phyloP scores from a whole-genome alignment of 2,329 filamentous ascomycete genomes.

The Penicillium sp. region DNA sequence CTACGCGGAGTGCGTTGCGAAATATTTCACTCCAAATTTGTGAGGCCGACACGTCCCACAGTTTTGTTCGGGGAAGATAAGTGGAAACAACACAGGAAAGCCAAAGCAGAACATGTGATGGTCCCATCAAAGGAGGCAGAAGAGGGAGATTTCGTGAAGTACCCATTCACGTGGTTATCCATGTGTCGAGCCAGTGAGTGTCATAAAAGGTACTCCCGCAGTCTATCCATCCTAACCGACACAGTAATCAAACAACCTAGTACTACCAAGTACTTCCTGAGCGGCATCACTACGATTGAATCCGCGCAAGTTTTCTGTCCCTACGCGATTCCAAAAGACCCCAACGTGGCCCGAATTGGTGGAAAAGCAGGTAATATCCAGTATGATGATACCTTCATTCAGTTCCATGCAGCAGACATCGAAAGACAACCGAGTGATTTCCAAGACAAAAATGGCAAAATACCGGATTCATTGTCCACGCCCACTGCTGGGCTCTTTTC shows the following conservation, averaged over 20 bases:
- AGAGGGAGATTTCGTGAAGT: neutral
- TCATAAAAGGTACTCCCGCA: neutral
- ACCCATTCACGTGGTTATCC: conserved; percentile 4
- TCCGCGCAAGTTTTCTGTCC: too few species aligned
- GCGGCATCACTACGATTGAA: neutral
- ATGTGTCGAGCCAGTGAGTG: conserved; percentile 12
- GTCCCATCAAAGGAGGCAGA: conserved; percentile 7
- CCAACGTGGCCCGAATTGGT: conserved; percentile 3
- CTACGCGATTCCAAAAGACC: neutral
- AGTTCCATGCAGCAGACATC: neutral
- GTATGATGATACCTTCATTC: neutral
- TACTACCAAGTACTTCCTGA: neutral
- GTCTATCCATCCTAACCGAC: neutral
- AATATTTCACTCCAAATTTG: neutral
- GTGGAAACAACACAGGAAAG: neutral
- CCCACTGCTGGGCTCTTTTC: conserved; percentile 12
- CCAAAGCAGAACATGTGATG: conserved; percentile 2
- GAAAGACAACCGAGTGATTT: neutral
- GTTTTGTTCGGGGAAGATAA: neutral
- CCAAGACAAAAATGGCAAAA: neutral
- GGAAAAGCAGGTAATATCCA: neutral
- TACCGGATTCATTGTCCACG: conserved; percentile 8
- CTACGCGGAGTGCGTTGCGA: neutral
- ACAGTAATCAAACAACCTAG: conserved; percentile 1
- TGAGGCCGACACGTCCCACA: neutral